phyloP scores from a whole-genome alignment of 1,139 yeast genomes.

The Pichia sp. region DNA sequence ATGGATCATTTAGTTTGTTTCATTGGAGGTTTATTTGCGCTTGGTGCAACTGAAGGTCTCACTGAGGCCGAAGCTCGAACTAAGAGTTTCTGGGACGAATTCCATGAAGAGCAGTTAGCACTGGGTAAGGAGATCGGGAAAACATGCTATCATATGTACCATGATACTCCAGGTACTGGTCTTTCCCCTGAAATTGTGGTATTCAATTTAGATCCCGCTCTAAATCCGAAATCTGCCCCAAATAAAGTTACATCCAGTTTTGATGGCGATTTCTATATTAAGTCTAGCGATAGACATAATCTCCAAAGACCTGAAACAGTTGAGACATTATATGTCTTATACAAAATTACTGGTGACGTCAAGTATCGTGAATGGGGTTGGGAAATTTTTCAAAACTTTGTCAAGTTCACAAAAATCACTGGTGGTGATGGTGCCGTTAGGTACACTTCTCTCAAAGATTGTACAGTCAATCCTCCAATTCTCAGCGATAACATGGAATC shows the following conservation, averaged over 20 bases:
- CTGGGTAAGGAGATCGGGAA: constrained; percentile 73
- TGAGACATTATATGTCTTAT: constrained; percentile 78
- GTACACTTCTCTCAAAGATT: constrained; percentile 67
- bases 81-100: constrained; percentile 40
- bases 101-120: constrained; percentile 53
- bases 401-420: constrained; percentile 52
- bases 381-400: constrained; percentile 73
- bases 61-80: constrained; percentile 49
- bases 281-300: constrained; percentile 72
- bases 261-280: constrained; percentile 47
- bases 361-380: constrained; percentile 90
- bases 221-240: constrained; percentile 10
- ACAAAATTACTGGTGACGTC: constrained; percentile 74
- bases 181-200: constrained; percentile 86
- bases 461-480: constrained; percentile 48
- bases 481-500: constrained; percentile 78
- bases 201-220: constrained; percentile 44
- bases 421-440: constrained; percentile 48
- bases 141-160: constrained; percentile 82
- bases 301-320: constrained; percentile 94
- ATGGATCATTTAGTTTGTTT: constrained; percentile 96
- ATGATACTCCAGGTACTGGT: constrained; percentile 64
- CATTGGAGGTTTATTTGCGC: constrained; percentile 83
- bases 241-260: constrained; percentile 17
- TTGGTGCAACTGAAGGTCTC: constrained; percentile 83